These are phyloP conservation scores for Backusella tuberculispora DNA, from an alignment of 192 early-diverging fungal genomes.

Conservation along the genomic window DNA sequence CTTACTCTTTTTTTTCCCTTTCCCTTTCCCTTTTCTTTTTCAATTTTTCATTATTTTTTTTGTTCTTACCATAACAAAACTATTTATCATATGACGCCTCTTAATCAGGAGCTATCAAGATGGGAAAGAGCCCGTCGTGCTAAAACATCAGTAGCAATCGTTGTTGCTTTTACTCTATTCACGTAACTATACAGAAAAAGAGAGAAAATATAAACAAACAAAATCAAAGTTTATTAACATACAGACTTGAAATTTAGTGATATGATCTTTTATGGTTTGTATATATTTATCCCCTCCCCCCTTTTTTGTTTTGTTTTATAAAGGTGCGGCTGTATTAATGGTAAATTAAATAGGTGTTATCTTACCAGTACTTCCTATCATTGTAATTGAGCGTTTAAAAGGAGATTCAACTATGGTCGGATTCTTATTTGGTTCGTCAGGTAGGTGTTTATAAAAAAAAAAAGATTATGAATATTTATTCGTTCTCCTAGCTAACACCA, in stretches of 20 bases:
- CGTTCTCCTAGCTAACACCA: background rate
- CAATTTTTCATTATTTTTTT: conserved; percentile 7
- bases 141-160: conserved; percentile 43
- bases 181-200: conserved; percentile 41
- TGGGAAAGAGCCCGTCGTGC: conserved; percentile 44
- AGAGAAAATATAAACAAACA: conserved; percentile 14
- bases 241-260: conserved; percentile 32
- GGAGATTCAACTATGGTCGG: conserved; percentile 63
- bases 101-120: background rate
- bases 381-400: conserved; percentile 62
- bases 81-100: background rate
- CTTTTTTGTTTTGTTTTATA: background rate
- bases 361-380: conserved; percentile 71
- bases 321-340: background rate
- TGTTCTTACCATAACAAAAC: background rate
- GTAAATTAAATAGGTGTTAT: conserved; percentile 48
- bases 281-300: background rate
- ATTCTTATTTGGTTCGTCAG: conserved; percentile 74
- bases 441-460: conserved; percentile 37
- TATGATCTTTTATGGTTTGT: conserved; percentile 67
- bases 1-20: background rate
- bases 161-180: conserved; percentile 68
- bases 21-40: background rate
- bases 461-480: background rate
- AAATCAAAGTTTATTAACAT: background rate